phyloP scores from a whole-genome alignment of 306 rosid genomes.

The Styphnolobium japonicum region DNA sequence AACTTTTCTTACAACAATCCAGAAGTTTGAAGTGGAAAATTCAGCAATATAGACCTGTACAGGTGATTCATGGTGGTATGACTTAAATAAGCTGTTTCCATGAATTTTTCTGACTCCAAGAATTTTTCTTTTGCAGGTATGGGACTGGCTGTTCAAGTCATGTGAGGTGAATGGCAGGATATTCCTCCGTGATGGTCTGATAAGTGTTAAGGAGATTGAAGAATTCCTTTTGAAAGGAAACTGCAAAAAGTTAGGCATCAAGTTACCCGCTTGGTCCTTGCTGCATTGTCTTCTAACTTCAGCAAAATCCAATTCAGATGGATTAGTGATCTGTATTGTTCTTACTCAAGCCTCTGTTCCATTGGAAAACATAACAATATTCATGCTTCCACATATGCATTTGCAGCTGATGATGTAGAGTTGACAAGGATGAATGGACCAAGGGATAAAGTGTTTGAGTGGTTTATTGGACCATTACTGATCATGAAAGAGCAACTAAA shows the following conservation, averaged over 20 bases:
- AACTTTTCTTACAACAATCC: conserved; percentile 44
- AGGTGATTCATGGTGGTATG: conserved; percentile 30
- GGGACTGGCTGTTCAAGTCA: conserved; percentile 85
- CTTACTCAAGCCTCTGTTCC: conserved; percentile 13
- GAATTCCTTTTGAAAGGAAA: conserved; percentile 63
- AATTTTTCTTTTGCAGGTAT: conserved; percentile 43
- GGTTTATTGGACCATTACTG: conserved; percentile 79
- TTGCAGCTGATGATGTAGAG: conserved; percentile 66
- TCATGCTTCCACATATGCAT: conserved; percentile 21
- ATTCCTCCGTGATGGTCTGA: conserved; percentile 54
- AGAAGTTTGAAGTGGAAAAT: conserved; percentile 55
- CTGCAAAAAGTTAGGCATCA: conserved; percentile 54
- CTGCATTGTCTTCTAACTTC: conserved; percentile 76
- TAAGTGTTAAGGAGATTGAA: conserved; percentile 51
- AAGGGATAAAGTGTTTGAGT: conserved; percentile 64
- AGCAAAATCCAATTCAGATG: conserved; percentile 58
- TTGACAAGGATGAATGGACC: conserved; percentile 65
- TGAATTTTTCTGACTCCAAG: not conserved
- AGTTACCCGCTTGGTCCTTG: conserved; percentile 82
- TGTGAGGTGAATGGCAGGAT: conserved; percentile 66
- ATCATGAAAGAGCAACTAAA: conserved; percentile 75
- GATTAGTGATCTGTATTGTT: conserved; percentile 68
- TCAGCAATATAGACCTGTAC: conserved; percentile 55
- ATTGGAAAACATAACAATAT: not conserved
- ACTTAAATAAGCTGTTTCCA: not conserved